These are phyloP conservation scores for Cyclocybe aegerita DNA, from an alignment of 768 basidiomycete genomes.

Conservation along the genomic window DNA sequence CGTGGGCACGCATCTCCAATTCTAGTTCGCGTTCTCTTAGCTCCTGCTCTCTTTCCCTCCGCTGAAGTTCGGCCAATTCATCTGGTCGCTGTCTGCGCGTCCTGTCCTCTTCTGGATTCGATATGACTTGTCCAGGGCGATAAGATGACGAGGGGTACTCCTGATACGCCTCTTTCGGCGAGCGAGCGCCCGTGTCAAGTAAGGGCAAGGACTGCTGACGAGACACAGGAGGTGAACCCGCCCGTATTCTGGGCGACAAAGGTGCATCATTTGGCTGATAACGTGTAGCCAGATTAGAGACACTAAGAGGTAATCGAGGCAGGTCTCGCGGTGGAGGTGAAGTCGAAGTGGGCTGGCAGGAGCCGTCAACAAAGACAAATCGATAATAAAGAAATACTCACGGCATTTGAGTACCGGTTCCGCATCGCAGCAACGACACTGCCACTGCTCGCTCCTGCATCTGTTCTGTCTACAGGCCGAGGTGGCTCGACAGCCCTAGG, in stretches of 20 bases:
- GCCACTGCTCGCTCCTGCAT: constrained; percentile 52
- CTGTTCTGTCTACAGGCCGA: constrained; percentile 44
- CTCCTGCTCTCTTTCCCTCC: constrained; percentile 54
- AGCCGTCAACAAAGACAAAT: neutral
- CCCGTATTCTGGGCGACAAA: constrained; percentile 34
- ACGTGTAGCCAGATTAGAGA: constrained; percentile 60
- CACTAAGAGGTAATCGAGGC: constrained; percentile 63
- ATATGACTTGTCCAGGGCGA: constrained; percentile 3
- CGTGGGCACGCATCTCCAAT: constrained; percentile 49
- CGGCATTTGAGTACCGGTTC: constrained; percentile 57
- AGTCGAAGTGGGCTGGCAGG: constrained; percentile 42
- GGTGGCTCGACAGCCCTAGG: constrained; percentile 29
- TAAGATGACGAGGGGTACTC: constrained; percentile 1
- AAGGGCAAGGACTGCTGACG: constrained; percentile 29
- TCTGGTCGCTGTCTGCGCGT: constrained; percentile 40
- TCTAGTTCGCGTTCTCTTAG: constrained; percentile 55
- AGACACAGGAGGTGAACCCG: constrained; percentile 25
- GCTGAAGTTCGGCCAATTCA: constrained; percentile 51
- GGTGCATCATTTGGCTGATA: constrained; percentile 50
- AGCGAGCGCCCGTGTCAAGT: constrained; percentile 16
- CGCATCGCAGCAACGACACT: constrained; percentile 72
- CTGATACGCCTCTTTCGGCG: constrained; percentile 17
- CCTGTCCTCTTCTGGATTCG: constrained; percentile 26
- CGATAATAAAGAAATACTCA: constrained; percentile 30
- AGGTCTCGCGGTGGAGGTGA: constrained; percentile 62